phyloP scores from a whole-genome alignment of 2,329 filamentous ascomycete genomes.

The Shiraia bambusicola region DNA sequence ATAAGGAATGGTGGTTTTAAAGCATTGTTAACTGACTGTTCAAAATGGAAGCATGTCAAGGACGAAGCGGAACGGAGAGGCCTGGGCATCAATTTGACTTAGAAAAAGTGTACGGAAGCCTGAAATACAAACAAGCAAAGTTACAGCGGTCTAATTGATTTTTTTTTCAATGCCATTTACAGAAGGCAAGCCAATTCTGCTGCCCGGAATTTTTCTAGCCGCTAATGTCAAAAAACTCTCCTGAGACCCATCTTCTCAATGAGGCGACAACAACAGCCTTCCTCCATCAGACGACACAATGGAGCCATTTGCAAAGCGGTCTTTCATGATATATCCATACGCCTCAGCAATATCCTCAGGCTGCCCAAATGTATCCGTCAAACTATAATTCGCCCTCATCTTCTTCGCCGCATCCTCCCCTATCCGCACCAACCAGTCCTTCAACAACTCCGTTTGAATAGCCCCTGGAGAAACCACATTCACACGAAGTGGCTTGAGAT shows the following conservation, averaged over 20 bases:
- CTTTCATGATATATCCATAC: slow-evolving; percentile 50
- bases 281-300: slow-evolving; percentile 43
- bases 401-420: slow-evolving; percentile 16
- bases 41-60: slow-evolving; percentile 22
- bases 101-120: background rate
- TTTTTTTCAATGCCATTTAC: too few relatives aligned
- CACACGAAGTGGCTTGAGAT: slow-evolving; percentile 47
- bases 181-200: too few relatives aligned
- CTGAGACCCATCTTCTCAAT: background rate
- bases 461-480: slow-evolving; percentile 48
- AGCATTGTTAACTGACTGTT: slow-evolving; percentile 32
- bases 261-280: slow-evolving; percentile 22
- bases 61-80: slow-evolving; percentile 17
- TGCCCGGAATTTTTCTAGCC: too few relatives aligned
- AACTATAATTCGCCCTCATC: slow-evolving; percentile 18
- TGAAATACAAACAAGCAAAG: too few relatives aligned
- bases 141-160: too few relatives aligned
- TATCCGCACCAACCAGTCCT: slow-evolving; percentile 19
- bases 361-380: slow-evolving; percentile 26
- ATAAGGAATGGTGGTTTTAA: slow-evolving; percentile 24
- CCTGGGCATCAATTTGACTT: slow-evolving; percentile 10
- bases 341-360: slow-evolving; percentile 47
- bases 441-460: slow-evolving; percentile 46
- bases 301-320: slow-evolving; percentile 44
- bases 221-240: background rate